Conservation (phyloP, 108 stramenopile species). For the Nannochloropsis salina region DNA sequence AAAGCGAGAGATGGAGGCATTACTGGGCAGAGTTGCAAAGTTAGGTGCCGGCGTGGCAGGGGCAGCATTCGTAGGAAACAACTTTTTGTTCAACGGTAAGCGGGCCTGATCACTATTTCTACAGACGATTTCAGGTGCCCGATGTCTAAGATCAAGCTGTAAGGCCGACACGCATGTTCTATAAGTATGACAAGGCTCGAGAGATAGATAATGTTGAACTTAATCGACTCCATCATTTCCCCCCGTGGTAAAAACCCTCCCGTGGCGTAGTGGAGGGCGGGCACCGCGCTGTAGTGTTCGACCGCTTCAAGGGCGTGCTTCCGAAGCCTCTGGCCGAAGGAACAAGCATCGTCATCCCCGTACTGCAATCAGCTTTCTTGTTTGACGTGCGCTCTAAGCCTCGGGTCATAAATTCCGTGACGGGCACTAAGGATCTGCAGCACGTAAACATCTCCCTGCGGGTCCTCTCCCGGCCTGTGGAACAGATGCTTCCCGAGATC, state of each 20-base stretch:
- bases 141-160: no score
- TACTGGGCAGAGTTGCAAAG: slow-evolving; percentile 3
- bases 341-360: slow-evolving; percentile 70
- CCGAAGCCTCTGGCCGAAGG: slow-evolving; percentile 85
- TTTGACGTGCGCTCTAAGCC: slow-evolving; percentile 93
- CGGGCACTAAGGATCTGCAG: slow-evolving; percentile 97
- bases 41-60: slow-evolving; percentile 19
- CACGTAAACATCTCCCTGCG: slow-evolving; percentile 98
- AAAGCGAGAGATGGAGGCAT: not conserved
- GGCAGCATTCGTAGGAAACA: not conserved
- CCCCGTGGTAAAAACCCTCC: not conserved
- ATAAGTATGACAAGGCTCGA: no score
- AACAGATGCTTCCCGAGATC: slow-evolving; percentile 78
- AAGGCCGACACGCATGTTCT: no score
- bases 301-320: slow-evolving; percentile 86
- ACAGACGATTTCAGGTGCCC: no score
- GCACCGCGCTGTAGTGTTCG: slow-evolving; percentile 96
- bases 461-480: slow-evolving; percentile 92
- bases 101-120: no score
- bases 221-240: not conserved
- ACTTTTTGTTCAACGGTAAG: slow-evolving; percentile 25
- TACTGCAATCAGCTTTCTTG: slow-evolving; percentile 73
- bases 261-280: slow-evolving; percentile 80
- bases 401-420: slow-evolving; percentile 78
- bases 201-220: not conserved